Evolutionary conservation across 2,329 filamentous ascomycete species (phyloP), one percentile per base, ranked within the genome.

Genomic region (Curvularia sp.): DNA sequence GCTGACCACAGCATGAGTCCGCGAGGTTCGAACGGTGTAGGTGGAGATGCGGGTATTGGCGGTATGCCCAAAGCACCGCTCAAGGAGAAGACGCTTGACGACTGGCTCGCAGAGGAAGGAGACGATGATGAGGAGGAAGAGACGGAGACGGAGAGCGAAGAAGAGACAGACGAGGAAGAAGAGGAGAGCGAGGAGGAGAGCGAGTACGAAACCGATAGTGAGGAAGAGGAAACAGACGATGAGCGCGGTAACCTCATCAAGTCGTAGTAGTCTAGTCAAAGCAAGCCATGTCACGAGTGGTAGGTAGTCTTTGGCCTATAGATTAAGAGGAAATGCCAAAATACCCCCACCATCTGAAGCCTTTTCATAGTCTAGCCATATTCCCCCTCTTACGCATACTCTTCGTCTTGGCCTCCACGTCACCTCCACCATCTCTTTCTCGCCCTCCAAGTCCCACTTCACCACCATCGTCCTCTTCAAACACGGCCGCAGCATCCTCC

Each of bases 1-100:
- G 64, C 70, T 60, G 64, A 72, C 60, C 79, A 78, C 53, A 65
- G 69, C 22, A 69, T 78, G 13, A 67, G 69, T 49, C 74, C 71
- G 8, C 77, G 74, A 39, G 85, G 79, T 67, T 76, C 79, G 13
- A 88, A 88, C 70, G 76, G 85, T 80, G 77, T 79, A 5, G 61
- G 63, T 28, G 61, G 58, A 44, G 55, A 65, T 43, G 33, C 13
- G n/a, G 56, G 59, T 26, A 22, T 57, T n/a, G 57, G 60, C 24
- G 54, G 49, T 30, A 65, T 35, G 15, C 54, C 50, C 33, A 70
- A 64, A 51, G 59, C 58, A 31, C 67, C 56, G 41, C 61, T 62
- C 49, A 88, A 88, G 51, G 86, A 87, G 41, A 97, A 96, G 84
- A 92, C 89, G 20, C 80, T 99, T 62, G 93, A 98, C 79, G 92